Conservation (phyloP, 805 yeast species). For the Candida sakaeoensis region DNA sequence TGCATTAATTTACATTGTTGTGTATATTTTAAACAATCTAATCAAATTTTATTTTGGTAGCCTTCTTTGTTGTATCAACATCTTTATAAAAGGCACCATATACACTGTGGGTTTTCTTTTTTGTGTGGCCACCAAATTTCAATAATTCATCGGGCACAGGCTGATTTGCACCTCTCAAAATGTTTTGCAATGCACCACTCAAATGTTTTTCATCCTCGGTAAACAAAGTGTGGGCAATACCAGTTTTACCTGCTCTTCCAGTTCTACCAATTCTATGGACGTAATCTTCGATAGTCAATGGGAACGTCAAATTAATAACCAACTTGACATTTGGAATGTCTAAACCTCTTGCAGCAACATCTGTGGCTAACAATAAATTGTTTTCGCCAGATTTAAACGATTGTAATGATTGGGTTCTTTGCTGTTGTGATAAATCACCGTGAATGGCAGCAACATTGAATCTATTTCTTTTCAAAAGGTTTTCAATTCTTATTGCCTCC, state of each 20-base stretch:
- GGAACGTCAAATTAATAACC: constrained; percentile 93
- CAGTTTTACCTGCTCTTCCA: constrained; percentile 95
- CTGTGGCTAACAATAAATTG: constrained; percentile 85
- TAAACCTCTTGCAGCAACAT: constrained; percentile 96
- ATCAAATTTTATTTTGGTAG: constrained; percentile 86
- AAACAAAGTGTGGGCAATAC: constrained; percentile 91
- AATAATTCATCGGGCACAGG: constrained; percentile 91
- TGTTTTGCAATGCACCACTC: constrained; percentile 90
- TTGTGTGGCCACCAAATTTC: constrained; percentile 96
- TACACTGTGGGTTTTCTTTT: constrained; percentile 96
- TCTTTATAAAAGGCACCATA: constrained; percentile 97
- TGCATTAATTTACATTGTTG: too few species aligned
- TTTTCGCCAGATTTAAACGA: constrained; percentile 79
- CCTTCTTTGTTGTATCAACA: constrained; percentile 78
- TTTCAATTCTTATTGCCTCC: constrained; percentile 91
- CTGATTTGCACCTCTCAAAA: constrained; percentile 90
- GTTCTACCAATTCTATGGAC: constrained; percentile 98
- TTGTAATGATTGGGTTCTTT: constrained; percentile 83
- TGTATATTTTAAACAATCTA: constrained; percentile 17
- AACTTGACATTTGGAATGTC: constrained; percentile 97
- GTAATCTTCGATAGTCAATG: constrained; percentile 92
- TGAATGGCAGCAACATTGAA: constrained; percentile 89
- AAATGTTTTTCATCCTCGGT: constrained; percentile 96
- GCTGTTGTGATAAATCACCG: constrained; percentile 91
- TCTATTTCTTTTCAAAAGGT: constrained; percentile 65